phyloP scores from a whole-genome alignment of 2,329 filamentous ascomycete species.

The Diaporthe sp. region DNA sequence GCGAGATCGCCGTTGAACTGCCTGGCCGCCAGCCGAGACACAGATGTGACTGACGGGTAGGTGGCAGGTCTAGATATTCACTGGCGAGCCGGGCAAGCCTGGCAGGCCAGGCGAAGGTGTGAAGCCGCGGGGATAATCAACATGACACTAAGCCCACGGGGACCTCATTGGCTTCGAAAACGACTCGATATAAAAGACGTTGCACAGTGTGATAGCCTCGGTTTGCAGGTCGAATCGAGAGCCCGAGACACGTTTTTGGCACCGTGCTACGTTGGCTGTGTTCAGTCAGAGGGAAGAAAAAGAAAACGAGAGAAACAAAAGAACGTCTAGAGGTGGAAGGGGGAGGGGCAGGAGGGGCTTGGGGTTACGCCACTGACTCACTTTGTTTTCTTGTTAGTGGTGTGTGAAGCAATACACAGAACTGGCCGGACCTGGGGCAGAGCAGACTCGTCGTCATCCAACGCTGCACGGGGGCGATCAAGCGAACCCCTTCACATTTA shows the following conservation, averaged over 20 bases:
- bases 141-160: constrained; percentile 14
- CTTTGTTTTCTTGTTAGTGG: constrained; percentile 21
- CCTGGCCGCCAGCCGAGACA: constrained; percentile 23
- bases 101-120: background rate
- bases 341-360: background rate
- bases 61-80: constrained; percentile 3
- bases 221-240: constrained; percentile 3
- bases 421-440: background rate
- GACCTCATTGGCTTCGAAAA: constrained; percentile 12
- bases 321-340: background rate
- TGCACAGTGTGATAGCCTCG: constrained; percentile 24
- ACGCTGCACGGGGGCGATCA: background rate
- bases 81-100: background rate
- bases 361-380: constrained; percentile 28
- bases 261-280: constrained; percentile 13
- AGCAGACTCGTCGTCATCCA: background rate
- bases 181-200: constrained; percentile 12
- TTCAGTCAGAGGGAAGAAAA: background rate
- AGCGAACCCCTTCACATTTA: constrained; percentile 4
- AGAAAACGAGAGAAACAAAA: background rate
- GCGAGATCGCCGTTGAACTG: constrained; percentile 23
- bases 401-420: constrained; percentile 30
- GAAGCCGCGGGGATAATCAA: constrained; percentile 7
- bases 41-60: constrained; percentile 22
- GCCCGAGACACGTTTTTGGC: constrained; percentile 24